Percentiles rank a stretch among this genome's conserved stretches.
Evolutionary conservation across 1,284 basidiomycete genomes (phyloP).

Genomic region (Trichosporon asahii): DNA sequence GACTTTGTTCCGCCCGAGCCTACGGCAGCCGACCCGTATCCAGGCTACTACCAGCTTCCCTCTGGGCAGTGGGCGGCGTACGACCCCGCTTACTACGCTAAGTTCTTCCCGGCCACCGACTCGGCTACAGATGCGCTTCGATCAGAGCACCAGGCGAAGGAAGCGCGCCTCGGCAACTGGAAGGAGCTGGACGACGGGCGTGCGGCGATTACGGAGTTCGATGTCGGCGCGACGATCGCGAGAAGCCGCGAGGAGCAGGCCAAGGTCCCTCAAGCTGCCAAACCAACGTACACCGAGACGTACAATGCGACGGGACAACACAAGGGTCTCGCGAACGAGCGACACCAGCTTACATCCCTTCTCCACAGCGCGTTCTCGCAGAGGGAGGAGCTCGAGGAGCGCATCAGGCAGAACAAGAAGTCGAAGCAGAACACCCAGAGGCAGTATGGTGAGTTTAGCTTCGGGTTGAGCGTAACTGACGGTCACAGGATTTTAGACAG

Average conservation of each 20-base stretch:
- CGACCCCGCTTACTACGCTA: slow-evolving; percentile 70
- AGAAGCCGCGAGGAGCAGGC: slow-evolving; percentile 35
- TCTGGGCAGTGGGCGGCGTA: slow-evolving; percentile 74
- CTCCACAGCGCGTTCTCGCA: slow-evolving; percentile 44
- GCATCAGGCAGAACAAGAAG: slow-evolving; percentile 49
- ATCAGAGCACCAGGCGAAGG: slow-evolving; percentile 18
- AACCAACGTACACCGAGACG: slow-evolving; percentile 36
- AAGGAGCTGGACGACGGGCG: slow-evolving; percentile 37
- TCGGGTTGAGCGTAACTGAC: neutral
- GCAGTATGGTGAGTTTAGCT: slow-evolving; percentile 44
- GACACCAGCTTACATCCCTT: slow-evolving; percentile 49
- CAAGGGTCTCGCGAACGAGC: slow-evolving; percentile 47
- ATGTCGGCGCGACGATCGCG: slow-evolving; percentile 37
- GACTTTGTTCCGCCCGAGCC: slow-evolving; percentile 73
- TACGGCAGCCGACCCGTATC: slow-evolving; percentile 70
- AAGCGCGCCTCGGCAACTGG: slow-evolving; percentile 35
- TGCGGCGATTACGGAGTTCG: slow-evolving; percentile 33
- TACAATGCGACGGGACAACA: slow-evolving; percentile 49
- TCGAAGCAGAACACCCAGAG: slow-evolving; percentile 41
- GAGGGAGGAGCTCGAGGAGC: slow-evolving; percentile 45
- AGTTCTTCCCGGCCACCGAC: slow-evolving; percentile 53
- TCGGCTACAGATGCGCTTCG: neutral
- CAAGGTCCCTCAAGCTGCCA: slow-evolving; percentile 29
- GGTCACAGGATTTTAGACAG: neutral
- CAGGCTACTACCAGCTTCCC: slow-evolving; percentile 81